These are phyloP conservation scores for Pichia eremophila DNA, from an alignment of 805 yeast genomes.

Conservation along the genomic window DNA sequence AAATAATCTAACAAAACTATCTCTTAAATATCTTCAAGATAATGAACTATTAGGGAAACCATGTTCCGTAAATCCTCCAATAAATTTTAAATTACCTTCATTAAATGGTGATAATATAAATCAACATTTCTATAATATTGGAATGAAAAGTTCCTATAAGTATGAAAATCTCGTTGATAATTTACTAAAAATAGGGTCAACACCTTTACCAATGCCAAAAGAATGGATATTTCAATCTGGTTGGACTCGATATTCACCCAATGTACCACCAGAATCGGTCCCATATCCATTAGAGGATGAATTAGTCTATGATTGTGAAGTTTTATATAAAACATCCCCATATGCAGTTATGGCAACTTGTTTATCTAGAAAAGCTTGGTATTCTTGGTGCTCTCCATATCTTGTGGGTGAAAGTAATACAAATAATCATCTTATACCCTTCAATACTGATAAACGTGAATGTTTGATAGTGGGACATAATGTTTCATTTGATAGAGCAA, in stretches of 20 bases:
- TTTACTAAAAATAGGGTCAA: conserved; percentile 31
- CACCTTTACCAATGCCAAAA: conserved; percentile 31
- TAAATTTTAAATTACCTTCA: conserved; percentile 52
- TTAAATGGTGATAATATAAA: conserved; percentile 67
- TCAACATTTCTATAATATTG: conserved; percentile 77
- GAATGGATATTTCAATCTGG: conserved; percentile 59
- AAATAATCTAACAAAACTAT: conserved; percentile 45
- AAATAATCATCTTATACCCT: conserved; percentile 63
- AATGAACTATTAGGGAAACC: conserved; percentile 70
- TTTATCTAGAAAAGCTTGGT: conserved; percentile 72
- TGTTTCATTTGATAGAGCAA: conserved; percentile 82
- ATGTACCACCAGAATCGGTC: conserved; percentile 46
- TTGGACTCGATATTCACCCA: conserved; percentile 67
- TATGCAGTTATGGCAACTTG: conserved; percentile 81
- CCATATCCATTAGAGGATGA: conserved; percentile 61
- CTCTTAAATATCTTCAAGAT: conserved; percentile 36
- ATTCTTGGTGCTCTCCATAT: conserved; percentile 89
- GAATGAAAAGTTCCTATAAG: conserved; percentile 47
- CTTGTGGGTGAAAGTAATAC: conserved; percentile 44
- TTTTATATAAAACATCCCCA: conserved; percentile 60
- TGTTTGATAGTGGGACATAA: conserved; percentile 82
- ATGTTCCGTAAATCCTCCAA: conserved; percentile 54
- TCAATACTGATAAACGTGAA: conserved; percentile 27
- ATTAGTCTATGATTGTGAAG: conserved; percentile 85
- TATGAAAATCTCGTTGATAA: conserved; percentile 43